Conservation (phyloP, 2,329 filamentous ascomycete genomes). For the Cladosporium sp. region DNA sequence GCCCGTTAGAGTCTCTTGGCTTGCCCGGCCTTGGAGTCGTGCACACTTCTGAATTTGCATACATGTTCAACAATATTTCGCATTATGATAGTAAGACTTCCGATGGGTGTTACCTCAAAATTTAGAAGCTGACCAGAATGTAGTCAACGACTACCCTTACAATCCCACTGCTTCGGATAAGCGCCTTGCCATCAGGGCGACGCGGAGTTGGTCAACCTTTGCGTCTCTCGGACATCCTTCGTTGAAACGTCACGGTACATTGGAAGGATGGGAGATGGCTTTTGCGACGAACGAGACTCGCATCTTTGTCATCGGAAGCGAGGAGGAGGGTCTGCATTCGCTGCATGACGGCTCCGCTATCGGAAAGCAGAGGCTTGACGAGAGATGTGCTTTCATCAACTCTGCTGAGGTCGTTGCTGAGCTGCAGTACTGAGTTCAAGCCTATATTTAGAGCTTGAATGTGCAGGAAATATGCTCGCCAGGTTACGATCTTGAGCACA, state of each 20-base stretch:
- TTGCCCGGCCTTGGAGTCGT: slow-evolving; percentile 42
- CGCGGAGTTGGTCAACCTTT: slow-evolving; percentile 48
- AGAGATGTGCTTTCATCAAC: slow-evolving; percentile 48
- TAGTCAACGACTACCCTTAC: slow-evolving; percentile 28
- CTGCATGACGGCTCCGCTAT: slow-evolving; percentile 30
- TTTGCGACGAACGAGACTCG: slow-evolving; percentile 27
- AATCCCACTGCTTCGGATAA: slow-evolving; percentile 39
- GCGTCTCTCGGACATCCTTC: slow-evolving; percentile 38
- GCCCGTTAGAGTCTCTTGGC: slow-evolving; percentile 36
- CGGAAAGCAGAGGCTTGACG: slow-evolving; percentile 38
- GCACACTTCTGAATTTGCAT: slow-evolving; percentile 53
- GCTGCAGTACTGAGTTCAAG: slow-evolving; percentile 1
- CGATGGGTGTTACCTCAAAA: neutral
- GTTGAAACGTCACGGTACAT: slow-evolving; percentile 32
- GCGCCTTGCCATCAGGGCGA: slow-evolving; percentile 36
- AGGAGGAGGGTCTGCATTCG: slow-evolving; percentile 40
- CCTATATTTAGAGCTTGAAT: neutral
- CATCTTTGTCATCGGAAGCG: slow-evolving; percentile 45
- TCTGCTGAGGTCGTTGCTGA: slow-evolving; percentile 42
- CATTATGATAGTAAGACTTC: slow-evolving; percentile 36
- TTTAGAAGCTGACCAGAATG: neutral
- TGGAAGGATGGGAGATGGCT: slow-evolving; percentile 40
- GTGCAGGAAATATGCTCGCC: neutral
- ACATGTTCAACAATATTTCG: slow-evolving; percentile 42
- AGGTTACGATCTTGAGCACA: too few species aligned